A percentile compares a stretch with the other conserved stretches of the same genome.
These are phyloP conservation scores for Rubia balearica DNA, from an alignment of 305 asterid genomes.

Conservation along the genomic window DNA sequence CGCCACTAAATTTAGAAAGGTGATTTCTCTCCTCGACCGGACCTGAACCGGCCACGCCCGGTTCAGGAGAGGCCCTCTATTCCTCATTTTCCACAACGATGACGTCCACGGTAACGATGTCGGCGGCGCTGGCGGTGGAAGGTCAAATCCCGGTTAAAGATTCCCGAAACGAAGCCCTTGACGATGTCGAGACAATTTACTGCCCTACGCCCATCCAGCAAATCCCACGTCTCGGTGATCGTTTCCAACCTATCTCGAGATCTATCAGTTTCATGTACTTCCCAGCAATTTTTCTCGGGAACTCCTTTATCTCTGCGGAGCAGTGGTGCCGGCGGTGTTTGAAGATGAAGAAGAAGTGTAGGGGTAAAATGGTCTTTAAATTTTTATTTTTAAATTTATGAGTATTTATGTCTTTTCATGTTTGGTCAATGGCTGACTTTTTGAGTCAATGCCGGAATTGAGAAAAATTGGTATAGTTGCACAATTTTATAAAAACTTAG, in stretches of 20 bases:
- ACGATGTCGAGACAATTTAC: slow-evolving; percentile 43
- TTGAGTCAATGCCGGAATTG: too few species aligned
- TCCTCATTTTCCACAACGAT: background rate
- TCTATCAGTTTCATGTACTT: slow-evolving; percentile 54
- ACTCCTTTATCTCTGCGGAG: slow-evolving; percentile 36
- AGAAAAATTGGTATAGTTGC: too few species aligned
- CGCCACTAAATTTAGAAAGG: slow-evolving; percentile 51
- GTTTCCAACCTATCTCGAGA: slow-evolving; percentile 31
- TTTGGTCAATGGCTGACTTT: too few species aligned
- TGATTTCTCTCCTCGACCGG: slow-evolving; percentile 52
- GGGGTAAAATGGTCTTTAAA: too few species aligned
- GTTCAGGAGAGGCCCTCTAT: slow-evolving; percentile 61
- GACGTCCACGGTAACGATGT: slow-evolving; percentile 14
- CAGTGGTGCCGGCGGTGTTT: too few species aligned
- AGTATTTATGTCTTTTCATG: too few species aligned
- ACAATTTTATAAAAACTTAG: too few species aligned
- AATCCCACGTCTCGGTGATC: slow-evolving; percentile 41
- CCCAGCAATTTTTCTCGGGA: slow-evolving; percentile 41
- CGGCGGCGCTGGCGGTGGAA: background rate
- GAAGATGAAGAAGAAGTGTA: too few species aligned
- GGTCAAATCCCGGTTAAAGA: slow-evolving; percentile 6
- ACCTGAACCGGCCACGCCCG: slow-evolving; percentile 85
- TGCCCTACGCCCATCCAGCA: slow-evolving; percentile 87
- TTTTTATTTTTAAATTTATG: too few species aligned
- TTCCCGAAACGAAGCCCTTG: slow-evolving; percentile 17